These are phyloP conservation scores for Aspergillus pseudonomiae DNA, from an alignment of 2,329 filamentous ascomycete genomes.

Conservation along the genomic window DNA sequence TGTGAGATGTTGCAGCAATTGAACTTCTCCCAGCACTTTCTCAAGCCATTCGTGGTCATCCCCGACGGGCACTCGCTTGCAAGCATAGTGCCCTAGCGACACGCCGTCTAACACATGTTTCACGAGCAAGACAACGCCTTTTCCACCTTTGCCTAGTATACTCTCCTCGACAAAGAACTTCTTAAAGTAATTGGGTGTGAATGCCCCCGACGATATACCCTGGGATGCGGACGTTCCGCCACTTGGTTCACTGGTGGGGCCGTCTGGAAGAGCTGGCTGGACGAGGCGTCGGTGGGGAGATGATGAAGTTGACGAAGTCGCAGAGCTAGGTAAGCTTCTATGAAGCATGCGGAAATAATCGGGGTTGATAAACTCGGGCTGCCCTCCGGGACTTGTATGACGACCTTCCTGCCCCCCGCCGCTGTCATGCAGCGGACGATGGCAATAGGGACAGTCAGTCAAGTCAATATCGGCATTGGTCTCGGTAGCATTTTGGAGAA, in stretches of 20 bases:
- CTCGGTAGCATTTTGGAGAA: slow-evolving; percentile 67
- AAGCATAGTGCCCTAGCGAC: slow-evolving; percentile 86
- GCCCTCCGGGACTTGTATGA: slow-evolving; percentile 34
- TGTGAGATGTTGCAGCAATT: slow-evolving; percentile 85
- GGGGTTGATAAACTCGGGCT: slow-evolving; percentile 78
- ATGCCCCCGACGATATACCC: slow-evolving; percentile 82
- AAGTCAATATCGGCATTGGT: slow-evolving; percentile 56
- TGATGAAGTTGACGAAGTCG: slow-evolving; percentile 47
- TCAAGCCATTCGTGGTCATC: slow-evolving; percentile 95
- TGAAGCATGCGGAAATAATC: slow-evolving; percentile 95
- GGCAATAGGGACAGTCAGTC: slow-evolving; percentile 86
- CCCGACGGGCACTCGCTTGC: slow-evolving; percentile 93
- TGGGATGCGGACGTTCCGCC: slow-evolving; percentile 54
- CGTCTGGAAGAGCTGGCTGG: slow-evolving; percentile 49
- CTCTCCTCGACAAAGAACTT: slow-evolving; percentile 89
- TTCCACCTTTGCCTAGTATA: slow-evolving; percentile 85
- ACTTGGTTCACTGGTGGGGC: slow-evolving; percentile 53
- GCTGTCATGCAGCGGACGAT: slow-evolving; percentile 66
- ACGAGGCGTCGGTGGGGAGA: slow-evolving; percentile 54
- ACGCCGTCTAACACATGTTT: slow-evolving; percentile 90
- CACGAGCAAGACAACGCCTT: slow-evolving; percentile 93
- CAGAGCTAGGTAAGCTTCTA: slow-evolving; percentile 56
- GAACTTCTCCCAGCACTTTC: slow-evolving; percentile 91
- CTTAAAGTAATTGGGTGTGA: slow-evolving; percentile 90
- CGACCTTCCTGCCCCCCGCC: slow-evolving; percentile 44